These are phyloP conservation scores for Rubus parviflorus DNA, from an alignment of 306 rosid species.

Conservation along the genomic window DNA sequence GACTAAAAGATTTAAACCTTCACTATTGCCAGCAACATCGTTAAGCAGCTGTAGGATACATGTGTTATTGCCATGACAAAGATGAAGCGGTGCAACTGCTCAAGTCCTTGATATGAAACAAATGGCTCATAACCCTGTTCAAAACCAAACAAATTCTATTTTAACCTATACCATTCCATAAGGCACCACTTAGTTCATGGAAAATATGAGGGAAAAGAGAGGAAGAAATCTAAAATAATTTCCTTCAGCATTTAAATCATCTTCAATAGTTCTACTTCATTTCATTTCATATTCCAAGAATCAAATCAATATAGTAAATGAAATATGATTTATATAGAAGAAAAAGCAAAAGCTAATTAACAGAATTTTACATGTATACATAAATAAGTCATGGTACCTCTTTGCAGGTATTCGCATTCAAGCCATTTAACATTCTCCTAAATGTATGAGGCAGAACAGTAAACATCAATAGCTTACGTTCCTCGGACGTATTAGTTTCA, in stretches of 20 bases:
- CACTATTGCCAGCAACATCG: constrained; percentile 93
- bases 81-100: constrained; percentile 97
- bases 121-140: constrained; percentile 90
- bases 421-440: constrained; percentile 60
- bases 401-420: constrained; percentile 58
- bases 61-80: constrained; percentile 97
- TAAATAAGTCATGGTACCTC: constrained; percentile 44
- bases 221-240: background rate
- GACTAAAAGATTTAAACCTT: constrained; percentile 52
- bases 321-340: background rate
- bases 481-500: constrained; percentile 45
- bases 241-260: background rate
- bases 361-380: background rate
- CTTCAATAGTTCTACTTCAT: background rate
- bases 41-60: constrained; percentile 92
- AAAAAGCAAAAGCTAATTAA: background rate
- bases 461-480: constrained; percentile 59
- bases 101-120: constrained; percentile 91
- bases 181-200: background rate
- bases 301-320: background rate
- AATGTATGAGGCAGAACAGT: constrained; percentile 44
- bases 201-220: constrained; percentile 5
- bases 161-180: constrained; percentile 18
- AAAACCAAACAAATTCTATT: constrained; percentile 28
- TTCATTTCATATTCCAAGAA: constrained; percentile 8